Evolutionary conservation across 441 rosid species (phyloP).

Genomic region (Brassica hybrid): DNA sequence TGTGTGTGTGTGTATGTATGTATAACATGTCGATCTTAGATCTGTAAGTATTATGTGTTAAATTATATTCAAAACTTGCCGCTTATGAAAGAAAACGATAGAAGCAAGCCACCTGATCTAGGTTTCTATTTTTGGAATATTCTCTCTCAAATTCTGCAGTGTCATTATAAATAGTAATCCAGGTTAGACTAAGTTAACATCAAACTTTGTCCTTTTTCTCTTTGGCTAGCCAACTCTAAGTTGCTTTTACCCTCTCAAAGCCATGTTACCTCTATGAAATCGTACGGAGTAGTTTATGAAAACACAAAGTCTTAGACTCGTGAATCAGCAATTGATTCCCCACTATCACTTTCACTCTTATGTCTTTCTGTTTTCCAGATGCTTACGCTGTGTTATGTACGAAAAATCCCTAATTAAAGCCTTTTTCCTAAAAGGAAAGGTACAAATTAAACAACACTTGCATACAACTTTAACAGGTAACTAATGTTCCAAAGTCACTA

Average conservation of each 20-base stretch:
- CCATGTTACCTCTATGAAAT: conserved; percentile 43
- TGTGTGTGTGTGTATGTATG: no score
- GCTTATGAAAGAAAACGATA: conserved; percentile 21
- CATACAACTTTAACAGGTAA: conserved; percentile 36
- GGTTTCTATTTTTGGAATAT: conserved; percentile 37
- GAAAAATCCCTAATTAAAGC: conserved; percentile 28
- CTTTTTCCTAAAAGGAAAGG: conserved; percentile 25
- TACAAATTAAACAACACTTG: conserved; percentile 38
- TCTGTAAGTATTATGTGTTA: neutral
- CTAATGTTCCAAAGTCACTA: conserved; percentile 29
- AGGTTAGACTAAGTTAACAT: conserved; percentile 39
- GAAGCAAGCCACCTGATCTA: conserved; percentile 19
- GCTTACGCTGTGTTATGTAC: conserved; percentile 34
- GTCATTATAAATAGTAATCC: conserved; percentile 38
- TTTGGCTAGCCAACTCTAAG: conserved; percentile 42
- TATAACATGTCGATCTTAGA: conserved; percentile 1
- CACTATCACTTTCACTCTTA: conserved; percentile 35
- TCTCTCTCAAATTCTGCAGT: conserved; percentile 19
- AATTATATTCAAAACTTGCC: conserved; percentile 23
- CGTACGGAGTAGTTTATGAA: conserved; percentile 44
- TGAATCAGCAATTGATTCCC: conserved; percentile 47
- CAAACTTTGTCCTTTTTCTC: conserved; percentile 32
- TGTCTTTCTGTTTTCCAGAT: conserved; percentile 36
- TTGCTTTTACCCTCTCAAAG: conserved; percentile 37
- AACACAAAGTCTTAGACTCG: conserved; percentile 27